Base-by-base conservation (phyloP, 441 rosid species). In the Pelargonium fulgidum region DNA sequence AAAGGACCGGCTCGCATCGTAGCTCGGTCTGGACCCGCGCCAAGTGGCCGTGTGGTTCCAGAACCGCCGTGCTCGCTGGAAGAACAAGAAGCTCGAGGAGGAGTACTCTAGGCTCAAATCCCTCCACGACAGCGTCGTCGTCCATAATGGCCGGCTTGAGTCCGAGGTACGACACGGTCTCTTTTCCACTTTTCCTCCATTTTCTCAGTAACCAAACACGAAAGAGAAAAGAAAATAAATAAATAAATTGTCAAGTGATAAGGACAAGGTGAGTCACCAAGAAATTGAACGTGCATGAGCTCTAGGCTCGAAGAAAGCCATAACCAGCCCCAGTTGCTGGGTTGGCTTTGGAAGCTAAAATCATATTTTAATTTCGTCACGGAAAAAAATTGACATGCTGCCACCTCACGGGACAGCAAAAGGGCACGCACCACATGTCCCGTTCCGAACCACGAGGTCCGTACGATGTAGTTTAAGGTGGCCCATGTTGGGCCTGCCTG, bases 381-480 rank as follows among this genome's bases (percentile, higher is more conserved):
- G 33, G 33, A 26, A 26, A 26, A 1, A 13, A 6, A 17, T 5
- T 50, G 17, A 6, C 5, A n/a, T 48, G 54, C 14, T 48, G 54
- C 16, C 54, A 48, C 54, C 54, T 48, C 54, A 48, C 4, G 0
- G 13, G 54, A 48, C 54, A 48, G n/a, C 48, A 44, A 44, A 44
- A 44, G 48, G 3, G 12, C 24, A 22, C 24, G 48, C 48, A 44
- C 48, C 48, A 12, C 54, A 48, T 48, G 54, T 12, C 54, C 54
- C 4, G 54, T 11, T 48, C 54, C 54, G 54, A 48, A 3, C 54
- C n/a, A 11, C 14, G 58, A 50, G 58, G 19, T 13, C 58, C 17
- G 58, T 50, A n/a, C 58, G 19, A 50, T 50, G 58, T 50, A 50
- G 58, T 50, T 50, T n/a, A 50, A 50, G 58, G 58, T 50, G 58